Evolutionary conservation across 805 yeast genomes (phyloP).

Genomic region (Scheffersomyces ergatensis): DNA sequence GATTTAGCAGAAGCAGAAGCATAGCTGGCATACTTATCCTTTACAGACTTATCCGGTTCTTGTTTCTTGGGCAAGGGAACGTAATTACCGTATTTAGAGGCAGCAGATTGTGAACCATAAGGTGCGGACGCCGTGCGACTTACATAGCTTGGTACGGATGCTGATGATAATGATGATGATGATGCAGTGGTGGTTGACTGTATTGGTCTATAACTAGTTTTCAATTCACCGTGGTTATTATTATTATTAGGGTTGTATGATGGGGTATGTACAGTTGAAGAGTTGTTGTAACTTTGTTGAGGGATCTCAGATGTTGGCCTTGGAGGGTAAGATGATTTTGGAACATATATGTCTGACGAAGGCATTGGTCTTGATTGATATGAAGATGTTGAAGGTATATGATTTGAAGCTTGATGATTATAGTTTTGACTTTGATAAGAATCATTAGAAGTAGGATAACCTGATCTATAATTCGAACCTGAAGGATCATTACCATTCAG

Average conservation of each 20-base stretch:
- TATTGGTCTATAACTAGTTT: not conserved
- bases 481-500: not conserved
- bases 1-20: too few species aligned
- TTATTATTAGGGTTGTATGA: not conserved
- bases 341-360: not conserved
- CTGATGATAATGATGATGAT: not conserved
- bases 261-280: not conserved
- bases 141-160: not conserved
- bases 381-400: not conserved
- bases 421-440: not conserved
- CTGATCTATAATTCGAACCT: not conserved
- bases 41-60: slow-evolving; percentile 9
- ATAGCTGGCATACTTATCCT: slow-evolving; percentile 15
- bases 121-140: not conserved
- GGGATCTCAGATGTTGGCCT: not conserved
- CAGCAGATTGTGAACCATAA: not conserved
- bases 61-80: not conserved
- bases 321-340: not conserved
- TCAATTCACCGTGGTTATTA: too few species aligned
- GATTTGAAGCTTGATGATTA: not conserved
- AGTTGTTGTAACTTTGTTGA: too few species aligned
- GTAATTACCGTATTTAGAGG: not conserved
- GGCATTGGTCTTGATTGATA: too few species aligned
- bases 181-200: not conserved
- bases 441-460: not conserved